These are phyloP conservation scores for Copromyces sp. DNA, from an alignment of 495 filamentous ascomycete genomes.

Conservation along the genomic window DNA sequence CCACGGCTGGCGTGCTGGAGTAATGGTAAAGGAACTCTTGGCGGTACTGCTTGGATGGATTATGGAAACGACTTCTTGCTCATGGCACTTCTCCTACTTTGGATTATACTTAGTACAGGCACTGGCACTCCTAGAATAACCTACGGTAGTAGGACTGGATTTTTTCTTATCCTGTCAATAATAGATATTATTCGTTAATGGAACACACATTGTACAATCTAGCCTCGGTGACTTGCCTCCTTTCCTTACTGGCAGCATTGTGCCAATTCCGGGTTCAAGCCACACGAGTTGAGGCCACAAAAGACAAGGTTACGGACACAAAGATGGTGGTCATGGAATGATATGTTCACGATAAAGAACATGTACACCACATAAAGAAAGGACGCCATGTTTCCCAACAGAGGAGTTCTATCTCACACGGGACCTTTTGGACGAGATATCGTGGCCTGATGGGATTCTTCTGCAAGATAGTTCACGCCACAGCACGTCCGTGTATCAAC, in stretches of 20 bases:
- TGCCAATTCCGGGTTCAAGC: not conserved
- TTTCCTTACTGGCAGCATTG: not conserved
- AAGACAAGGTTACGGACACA: not conserved
- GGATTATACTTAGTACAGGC: not conserved
- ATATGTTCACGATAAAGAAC: not conserved
- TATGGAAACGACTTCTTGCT: not conserved
- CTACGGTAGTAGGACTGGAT: not conserved
- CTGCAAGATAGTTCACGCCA: not conserved
- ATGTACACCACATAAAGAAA: not conserved
- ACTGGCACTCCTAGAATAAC: not conserved
- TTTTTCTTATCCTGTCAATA: not conserved
- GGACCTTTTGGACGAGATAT: not conserved
- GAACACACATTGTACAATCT: not conserved
- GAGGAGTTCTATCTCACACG: not conserved
- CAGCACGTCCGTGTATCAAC: not conserved
- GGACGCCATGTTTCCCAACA: not conserved
- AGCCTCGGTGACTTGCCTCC: not conserved
- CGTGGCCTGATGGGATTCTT: not conserved
- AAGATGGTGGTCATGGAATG: not conserved
- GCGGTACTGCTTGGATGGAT: not conserved
- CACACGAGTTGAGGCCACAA: not conserved
- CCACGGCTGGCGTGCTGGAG: not conserved
- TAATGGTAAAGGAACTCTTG: not conserved
- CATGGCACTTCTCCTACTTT: not conserved
- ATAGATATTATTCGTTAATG: not conserved